A percentile compares a stretch with the other conserved stretches of the same genome.
Conservation (phyloP, 148 eudicot species). For the Fallopia convolvulus region DNA sequence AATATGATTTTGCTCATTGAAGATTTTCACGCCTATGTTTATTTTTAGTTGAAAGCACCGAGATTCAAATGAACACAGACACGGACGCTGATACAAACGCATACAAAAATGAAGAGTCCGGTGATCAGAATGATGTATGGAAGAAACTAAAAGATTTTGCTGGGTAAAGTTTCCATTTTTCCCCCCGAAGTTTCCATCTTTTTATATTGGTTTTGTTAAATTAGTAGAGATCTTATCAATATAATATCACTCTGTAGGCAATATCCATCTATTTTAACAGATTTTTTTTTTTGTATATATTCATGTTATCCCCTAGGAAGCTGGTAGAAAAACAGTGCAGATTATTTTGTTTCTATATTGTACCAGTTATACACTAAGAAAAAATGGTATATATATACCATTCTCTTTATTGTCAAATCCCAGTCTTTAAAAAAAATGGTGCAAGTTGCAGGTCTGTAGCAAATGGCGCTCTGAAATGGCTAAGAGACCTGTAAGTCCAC, state of each 20-base stretch:
- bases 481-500: slow-evolving; percentile 44
- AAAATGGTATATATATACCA: neutral
- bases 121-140: slow-evolving; percentile 57
- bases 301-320: neutral
- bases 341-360: neutral
- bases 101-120: slow-evolving; percentile 38
- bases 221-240: neutral
- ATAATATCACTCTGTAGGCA: neutral
- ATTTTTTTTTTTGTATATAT: neutral
- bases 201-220: neutral
- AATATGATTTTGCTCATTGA: neutral
- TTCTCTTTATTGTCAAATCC: neutral
- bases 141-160: slow-evolving; percentile 69
- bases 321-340: neutral
- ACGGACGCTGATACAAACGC: slow-evolving; percentile 20
- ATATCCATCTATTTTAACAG: too few species aligned
- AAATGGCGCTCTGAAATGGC: slow-evolving; percentile 82
- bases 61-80: slow-evolving; percentile 32
- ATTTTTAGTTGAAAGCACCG: slow-evolving; percentile 41
- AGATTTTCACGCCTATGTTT: slow-evolving; percentile 1
- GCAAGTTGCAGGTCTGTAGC: slow-evolving; percentile 61
- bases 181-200: neutral
- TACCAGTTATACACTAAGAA: neutral
- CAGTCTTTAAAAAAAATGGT: neutral
- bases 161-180: slow-evolving; percentile 42